Percentiles rank a stretch among this genome's conserved stretches.
phyloP scores from a whole-genome alignment of 768 basidiomycete species.

The Phylloporus sp. region DNA sequence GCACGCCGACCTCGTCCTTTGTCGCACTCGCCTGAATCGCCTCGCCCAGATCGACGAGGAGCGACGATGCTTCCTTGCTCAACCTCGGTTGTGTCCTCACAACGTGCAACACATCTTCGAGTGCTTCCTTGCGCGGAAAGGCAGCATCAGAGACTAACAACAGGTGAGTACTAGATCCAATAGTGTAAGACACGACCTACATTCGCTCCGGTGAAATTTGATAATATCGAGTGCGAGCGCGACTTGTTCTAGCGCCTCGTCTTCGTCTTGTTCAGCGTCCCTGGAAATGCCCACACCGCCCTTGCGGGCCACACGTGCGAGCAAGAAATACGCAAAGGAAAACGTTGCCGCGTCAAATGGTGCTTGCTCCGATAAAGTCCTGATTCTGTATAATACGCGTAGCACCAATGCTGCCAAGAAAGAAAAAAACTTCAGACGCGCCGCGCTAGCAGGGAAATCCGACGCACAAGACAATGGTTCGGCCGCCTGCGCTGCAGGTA shows the following conservation, averaged over 20 bases:
- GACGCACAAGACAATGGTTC: slow-evolving; percentile 55
- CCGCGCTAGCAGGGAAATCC: not conserved
- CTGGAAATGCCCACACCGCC: slow-evolving; percentile 59
- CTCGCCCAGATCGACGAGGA: slow-evolving; percentile 77
- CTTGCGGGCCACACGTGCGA: slow-evolving; percentile 60
- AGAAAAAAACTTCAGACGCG: not conserved
- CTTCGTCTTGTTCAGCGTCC: slow-evolving; percentile 28
- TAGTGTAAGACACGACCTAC: slow-evolving; percentile 12
- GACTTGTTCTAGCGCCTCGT: slow-evolving; percentile 78
- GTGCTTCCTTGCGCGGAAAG: slow-evolving; percentile 71
- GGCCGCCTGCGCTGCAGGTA: slow-evolving; percentile 68
- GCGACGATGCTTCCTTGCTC: slow-evolving; percentile 77
- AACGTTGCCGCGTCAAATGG: slow-evolving; percentile 86
- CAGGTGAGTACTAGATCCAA: slow-evolving; percentile 6
- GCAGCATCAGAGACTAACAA: slow-evolving; percentile 57
- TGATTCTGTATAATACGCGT: slow-evolving; percentile 81
- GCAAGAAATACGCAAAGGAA: slow-evolving; percentile 72
- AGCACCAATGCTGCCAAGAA: slow-evolving; percentile 68
- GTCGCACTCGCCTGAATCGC: slow-evolving; percentile 67
- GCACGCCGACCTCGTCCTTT: slow-evolving; percentile 54
- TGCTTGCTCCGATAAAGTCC: slow-evolving; percentile 73
- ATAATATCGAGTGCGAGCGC: slow-evolving; percentile 52
- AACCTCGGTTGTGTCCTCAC: slow-evolving; percentile 77
- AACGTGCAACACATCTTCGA: slow-evolving; percentile 66
- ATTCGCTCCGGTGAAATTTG: slow-evolving; percentile 32